Percentiles rank a stretch among this genome's conserved stretches.
Conservation (phyloP, 495 filamentous ascomycete genomes). For the Emericellopsis terricola region DNA sequence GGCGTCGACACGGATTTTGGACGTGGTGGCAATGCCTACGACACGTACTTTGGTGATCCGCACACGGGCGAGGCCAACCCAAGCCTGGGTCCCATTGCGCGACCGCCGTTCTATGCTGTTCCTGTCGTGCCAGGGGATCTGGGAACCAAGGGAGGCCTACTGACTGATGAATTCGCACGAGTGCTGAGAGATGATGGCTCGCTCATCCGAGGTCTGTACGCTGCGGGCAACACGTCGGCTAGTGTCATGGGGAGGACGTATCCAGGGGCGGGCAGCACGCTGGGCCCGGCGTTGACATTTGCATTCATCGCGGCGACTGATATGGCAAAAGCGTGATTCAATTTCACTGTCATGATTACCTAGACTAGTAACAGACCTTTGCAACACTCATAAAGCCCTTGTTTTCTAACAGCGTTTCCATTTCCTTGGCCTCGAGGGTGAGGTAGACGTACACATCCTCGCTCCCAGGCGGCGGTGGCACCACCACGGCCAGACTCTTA, state of each 20-base stretch:
- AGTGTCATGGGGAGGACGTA: conserved; percentile 9
- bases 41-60: conserved; percentile 10
- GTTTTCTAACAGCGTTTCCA: neutral
- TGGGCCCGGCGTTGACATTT: conserved; percentile 10
- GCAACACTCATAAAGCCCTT: neutral
- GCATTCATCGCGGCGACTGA: conserved; percentile 5
- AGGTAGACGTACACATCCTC: neutral
- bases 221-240: conserved; percentile 7
- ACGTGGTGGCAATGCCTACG: conserved; percentile 8
- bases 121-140: conserved; percentile 9
- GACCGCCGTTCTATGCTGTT: conserved; percentile 10
- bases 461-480: neutral
- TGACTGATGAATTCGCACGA: conserved; percentile 8
- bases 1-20: conserved; percentile 10
- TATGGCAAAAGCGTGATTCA: neutral
- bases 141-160: conserved; percentile 10
- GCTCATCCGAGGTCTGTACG: conserved; percentile 10
- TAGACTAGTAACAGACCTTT: too few relatives aligned
- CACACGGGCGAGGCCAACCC: conserved; percentile 6
- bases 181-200: conserved; percentile 4
- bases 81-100: conserved; percentile 6
- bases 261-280: conserved; percentile 7
- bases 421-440: neutral
- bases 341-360: neutral
- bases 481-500: neutral